These are phyloP conservation scores for Candida chilensis DNA, from an alignment of 805 yeast genomes.

Conservation along the genomic window DNA sequence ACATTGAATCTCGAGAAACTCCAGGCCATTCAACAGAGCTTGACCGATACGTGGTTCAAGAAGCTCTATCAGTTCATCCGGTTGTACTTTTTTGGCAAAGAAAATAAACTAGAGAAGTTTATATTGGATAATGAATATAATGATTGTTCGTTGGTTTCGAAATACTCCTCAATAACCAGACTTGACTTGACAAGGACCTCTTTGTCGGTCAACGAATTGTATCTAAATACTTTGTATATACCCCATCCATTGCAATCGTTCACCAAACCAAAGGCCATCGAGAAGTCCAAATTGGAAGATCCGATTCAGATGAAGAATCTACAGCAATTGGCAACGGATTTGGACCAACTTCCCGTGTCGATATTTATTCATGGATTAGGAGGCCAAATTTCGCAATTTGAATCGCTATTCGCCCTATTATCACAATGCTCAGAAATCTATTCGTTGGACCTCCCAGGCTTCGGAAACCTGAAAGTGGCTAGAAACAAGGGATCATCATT, in stretches of 20 bases:
- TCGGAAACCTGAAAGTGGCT: constrained; percentile 21
- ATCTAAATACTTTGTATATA: constrained; percentile 22
- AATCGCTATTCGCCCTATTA: constrained; percentile 29
- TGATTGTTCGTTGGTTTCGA: constrained; percentile 31
- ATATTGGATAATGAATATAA: constrained; percentile 24
- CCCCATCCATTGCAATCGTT: constrained; percentile 24
- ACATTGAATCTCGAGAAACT: neutral
- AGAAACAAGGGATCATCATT: constrained; percentile 27
- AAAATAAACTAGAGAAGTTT: constrained; percentile 20
- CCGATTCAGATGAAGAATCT: constrained; percentile 5
- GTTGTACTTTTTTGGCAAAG: constrained; percentile 10
- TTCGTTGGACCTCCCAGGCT: constrained; percentile 32
- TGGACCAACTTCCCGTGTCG: constrained; percentile 24
- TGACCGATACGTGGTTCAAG: constrained; percentile 10
- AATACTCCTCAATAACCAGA: constrained; percentile 17
- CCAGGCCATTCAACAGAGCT: constrained; percentile 5
- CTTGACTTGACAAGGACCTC: constrained; percentile 14
- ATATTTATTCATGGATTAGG: constrained; percentile 34
- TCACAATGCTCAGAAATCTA: constrained; percentile 32
- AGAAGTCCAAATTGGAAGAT: no score
- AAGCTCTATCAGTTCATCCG: constrained; percentile 17
- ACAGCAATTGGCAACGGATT: constrained; percentile 14
- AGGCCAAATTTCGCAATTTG: constrained; percentile 38
- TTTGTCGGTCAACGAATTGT: constrained; percentile 16
- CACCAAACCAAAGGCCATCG: constrained; percentile 14